Conservation (phyloP, 306 rosid genomes). For the Cicer pinnatifidum region DNA sequence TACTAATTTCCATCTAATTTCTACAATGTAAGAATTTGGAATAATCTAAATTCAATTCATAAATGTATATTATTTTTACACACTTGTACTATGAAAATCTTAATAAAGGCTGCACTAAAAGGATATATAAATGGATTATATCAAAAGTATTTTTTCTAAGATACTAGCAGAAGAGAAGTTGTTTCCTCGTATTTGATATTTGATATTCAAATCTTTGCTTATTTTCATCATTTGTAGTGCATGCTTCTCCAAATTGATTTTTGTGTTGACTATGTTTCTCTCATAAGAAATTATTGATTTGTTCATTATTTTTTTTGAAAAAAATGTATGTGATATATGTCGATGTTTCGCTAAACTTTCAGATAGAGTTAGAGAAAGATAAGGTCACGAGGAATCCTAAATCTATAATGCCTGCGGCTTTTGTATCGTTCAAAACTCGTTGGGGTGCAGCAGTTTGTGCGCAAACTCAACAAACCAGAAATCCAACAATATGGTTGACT, state of each 20-base stretch:
- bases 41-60: neutral
- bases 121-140: neutral
- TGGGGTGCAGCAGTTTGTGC: slow-evolving; percentile 99
- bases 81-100: neutral
- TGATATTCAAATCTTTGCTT: too few relatives aligned
- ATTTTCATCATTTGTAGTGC: neutral
- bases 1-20: neutral
- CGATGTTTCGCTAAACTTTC: slow-evolving; percentile 41
- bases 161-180: neutral
- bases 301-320: neutral
- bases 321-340: slow-evolving; percentile 2
- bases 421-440: slow-evolving; percentile 88
- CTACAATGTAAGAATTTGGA: slow-evolving; percentile 11
- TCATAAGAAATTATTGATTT: slow-evolving; percentile 21
- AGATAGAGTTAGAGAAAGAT: slow-evolving; percentile 75
- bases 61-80: neutral
- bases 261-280: slow-evolving; percentile 33
- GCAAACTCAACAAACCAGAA: slow-evolving; percentile 89
- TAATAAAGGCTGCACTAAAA: neutral
- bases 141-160: neutral
- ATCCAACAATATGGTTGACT: slow-evolving; percentile 91
- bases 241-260: slow-evolving; percentile 11
- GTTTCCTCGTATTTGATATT: too few relatives aligned
- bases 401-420: slow-evolving; percentile 81
- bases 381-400: slow-evolving; percentile 61